Conservation (phyloP, 2,329 filamentous ascomycete species). For the Paracorniculantispora psalliotae region DNA sequence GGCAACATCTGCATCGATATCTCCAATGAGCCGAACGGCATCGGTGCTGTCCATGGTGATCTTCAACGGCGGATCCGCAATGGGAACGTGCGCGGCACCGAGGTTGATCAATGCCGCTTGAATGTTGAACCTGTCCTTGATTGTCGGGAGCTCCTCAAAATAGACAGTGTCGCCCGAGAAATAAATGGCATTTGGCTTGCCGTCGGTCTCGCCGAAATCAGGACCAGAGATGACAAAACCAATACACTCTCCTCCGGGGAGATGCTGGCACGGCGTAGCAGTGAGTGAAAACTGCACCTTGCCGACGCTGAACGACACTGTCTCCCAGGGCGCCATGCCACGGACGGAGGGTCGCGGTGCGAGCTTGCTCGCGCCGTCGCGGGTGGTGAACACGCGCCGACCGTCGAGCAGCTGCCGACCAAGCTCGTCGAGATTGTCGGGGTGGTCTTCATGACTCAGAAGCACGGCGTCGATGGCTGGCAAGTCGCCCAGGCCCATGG, state of each 20-base stretch:
- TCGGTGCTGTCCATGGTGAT: constrained; percentile 42
- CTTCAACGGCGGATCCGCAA: constrained; percentile 23
- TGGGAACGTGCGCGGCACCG: constrained; percentile 29
- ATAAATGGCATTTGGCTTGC: constrained; percentile 41
- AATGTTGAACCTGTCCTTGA: constrained; percentile 33
- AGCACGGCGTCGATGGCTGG: constrained; percentile 44
- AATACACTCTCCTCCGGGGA: constrained; percentile 39
- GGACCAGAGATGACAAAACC: constrained; percentile 38
- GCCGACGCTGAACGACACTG: constrained; percentile 21
- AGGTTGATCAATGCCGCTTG: constrained; percentile 36
- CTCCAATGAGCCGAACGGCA: constrained; percentile 33
- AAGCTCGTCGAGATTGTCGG: constrained; percentile 43
- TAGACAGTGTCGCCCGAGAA: constrained; percentile 47
- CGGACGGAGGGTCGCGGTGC: constrained; percentile 36
- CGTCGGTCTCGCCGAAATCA: constrained; percentile 33
- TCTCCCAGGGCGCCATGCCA: constrained; percentile 37
- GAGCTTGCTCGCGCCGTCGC: constrained; percentile 40
- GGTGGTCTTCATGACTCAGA: constrained; percentile 46
- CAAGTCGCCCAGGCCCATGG: constrained; percentile 32
- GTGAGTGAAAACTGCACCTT: constrained; percentile 34
- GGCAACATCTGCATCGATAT: constrained; percentile 35
- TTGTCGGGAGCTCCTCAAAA: constrained; percentile 32
- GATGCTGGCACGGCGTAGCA: constrained; percentile 38
- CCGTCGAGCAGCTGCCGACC: constrained; percentile 42
- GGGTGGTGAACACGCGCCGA: constrained; percentile 40